A percentile compares a stretch with the other conserved stretches of the same genome.
Evolutionary conservation across 106 monocot genomes (phyloP).

Genomic region (Acanthochlamys bracteata): DNA sequence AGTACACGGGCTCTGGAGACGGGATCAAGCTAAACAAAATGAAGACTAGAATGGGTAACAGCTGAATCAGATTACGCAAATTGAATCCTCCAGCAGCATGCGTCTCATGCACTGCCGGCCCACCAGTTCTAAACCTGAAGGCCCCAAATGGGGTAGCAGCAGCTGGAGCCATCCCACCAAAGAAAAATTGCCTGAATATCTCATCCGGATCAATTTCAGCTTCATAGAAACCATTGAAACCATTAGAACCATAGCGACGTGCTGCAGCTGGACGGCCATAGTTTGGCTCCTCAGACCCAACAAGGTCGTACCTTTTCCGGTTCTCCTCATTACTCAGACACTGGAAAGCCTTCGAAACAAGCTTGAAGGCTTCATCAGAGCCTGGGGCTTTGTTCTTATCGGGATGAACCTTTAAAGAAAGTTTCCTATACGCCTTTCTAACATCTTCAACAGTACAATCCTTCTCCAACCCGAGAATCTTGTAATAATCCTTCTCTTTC

Average conservation of each 20-base stretch:
- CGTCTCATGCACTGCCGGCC: slow-evolving; percentile 20
- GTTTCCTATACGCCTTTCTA: slow-evolving; percentile 76
- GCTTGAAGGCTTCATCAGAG: slow-evolving; percentile 90
- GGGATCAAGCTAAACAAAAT: slow-evolving; percentile 77
- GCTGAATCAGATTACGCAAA: slow-evolving; percentile 49
- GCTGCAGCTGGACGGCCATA: slow-evolving; percentile 13
- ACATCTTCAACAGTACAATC: slow-evolving; percentile 82
- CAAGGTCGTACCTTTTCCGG: slow-evolving; percentile 72
- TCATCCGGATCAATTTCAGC: slow-evolving; percentile 86
- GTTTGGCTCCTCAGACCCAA: slow-evolving; percentile 65
- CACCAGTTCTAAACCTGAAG: slow-evolving; percentile 61
- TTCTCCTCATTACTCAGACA: slow-evolving; percentile 83
- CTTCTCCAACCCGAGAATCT: slow-evolving; percentile 69
- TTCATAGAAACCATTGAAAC: slow-evolving; percentile 67
- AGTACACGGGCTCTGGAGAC: slow-evolving; percentile 62
- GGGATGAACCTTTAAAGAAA: slow-evolving; percentile 90
- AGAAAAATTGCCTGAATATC: slow-evolving; percentile 96
- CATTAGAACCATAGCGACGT: slow-evolving; percentile 20
- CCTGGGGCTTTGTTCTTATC: slow-evolving; percentile 96
- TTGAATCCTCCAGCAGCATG: slow-evolving; percentile 32
- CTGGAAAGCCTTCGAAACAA: slow-evolving; percentile 92
- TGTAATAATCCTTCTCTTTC: slow-evolving; percentile 81
- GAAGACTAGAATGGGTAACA: slow-evolving; percentile 68
- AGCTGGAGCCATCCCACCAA: slow-evolving; percentile 42
- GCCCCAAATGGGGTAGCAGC: slow-evolving; percentile 49